These are phyloP conservation scores for Primulina tabacum DNA, from an alignment of 257 asterid species.

Conservation along the genomic window DNA sequence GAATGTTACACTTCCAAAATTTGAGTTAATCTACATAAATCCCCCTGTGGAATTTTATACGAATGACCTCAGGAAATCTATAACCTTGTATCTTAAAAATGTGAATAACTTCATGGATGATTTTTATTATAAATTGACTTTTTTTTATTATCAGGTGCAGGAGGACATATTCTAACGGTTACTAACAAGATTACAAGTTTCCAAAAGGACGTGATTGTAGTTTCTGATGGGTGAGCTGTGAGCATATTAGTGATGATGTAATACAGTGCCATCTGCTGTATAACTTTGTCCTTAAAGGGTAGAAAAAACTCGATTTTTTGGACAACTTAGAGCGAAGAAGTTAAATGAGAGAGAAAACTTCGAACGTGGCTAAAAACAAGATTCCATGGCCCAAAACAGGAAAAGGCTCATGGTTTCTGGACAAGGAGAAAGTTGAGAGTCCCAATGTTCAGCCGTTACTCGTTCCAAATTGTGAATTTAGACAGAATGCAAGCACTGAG, in stretches of 20 bases:
- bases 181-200: constrained; percentile 16
- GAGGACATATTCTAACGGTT: constrained; percentile 20
- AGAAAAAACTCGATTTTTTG: constrained; percentile 30
- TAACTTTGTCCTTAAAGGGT: constrained; percentile 31
- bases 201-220: constrained; percentile 10
- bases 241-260: constrained; percentile 25
- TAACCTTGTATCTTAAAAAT: not conserved
- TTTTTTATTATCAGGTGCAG: constrained; percentile 29
- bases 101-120: not conserved
- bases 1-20: not conserved
- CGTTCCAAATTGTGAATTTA: constrained; percentile 31
- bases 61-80: constrained; percentile 12
- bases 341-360: constrained; percentile 24
- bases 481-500: constrained; percentile 29
- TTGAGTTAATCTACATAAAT: constrained; percentile 3
- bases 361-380: constrained; percentile 33
- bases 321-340: constrained; percentile 31
- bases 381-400: constrained; percentile 26
- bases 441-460: constrained; percentile 44
- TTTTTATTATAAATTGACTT: constrained; percentile 14
- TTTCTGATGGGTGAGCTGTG: constrained; percentile 17
- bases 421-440: constrained; percentile 29
- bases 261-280: constrained; percentile 30
- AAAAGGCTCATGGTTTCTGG: constrained; percentile 28
- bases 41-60: not conserved